Conservation (phyloP, 2,329 filamentous ascomycete species). For the Xylariaceae sp. region DNA sequence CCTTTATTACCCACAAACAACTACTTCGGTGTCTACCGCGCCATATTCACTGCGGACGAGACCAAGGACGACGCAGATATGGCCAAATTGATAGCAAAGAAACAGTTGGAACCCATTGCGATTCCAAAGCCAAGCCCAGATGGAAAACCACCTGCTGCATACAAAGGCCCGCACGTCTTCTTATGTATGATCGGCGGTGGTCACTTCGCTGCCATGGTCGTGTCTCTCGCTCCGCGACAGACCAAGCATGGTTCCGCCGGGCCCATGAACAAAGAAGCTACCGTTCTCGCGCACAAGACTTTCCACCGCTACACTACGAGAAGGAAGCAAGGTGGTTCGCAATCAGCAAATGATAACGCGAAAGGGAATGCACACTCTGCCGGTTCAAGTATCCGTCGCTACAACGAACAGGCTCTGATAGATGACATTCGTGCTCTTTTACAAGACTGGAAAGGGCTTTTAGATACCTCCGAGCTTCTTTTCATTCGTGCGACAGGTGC, state of each 20-base stretch:
- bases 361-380: conserved; percentile 93
- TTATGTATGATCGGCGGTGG: conserved; percentile 98
- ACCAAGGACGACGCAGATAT: conserved; percentile 61
- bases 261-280: conserved; percentile 77
- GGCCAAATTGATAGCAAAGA: conserved; percentile 67
- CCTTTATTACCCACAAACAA: conserved; percentile 71
- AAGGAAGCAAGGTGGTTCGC: conserved; percentile 91
- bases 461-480: conserved; percentile 79
- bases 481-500: conserved; percentile 88
- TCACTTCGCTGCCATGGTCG: conserved; percentile 95
- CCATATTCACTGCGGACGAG: conserved; percentile 72
- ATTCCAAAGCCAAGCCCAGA: conserved; percentile 56
- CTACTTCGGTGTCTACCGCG: conserved; percentile 82
- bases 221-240: conserved; percentile 79
- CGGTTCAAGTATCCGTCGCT: conserved; percentile 82
- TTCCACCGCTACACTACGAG: conserved; percentile 97
- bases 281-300: conserved; percentile 91
- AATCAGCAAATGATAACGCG: conserved; percentile 90
- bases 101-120: conserved; percentile 68
- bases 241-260: conserved; percentile 65
- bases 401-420: conserved; percentile 87
- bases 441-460: conserved; percentile 78
- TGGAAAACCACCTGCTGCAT: conserved; percentile 52
- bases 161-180: conserved; percentile 82
- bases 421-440: conserved; percentile 85